These are phyloP conservation scores for Pleurostoma richardsiae DNA, from an alignment of 2,329 filamentous ascomycete species.

Conservation along the genomic window DNA sequence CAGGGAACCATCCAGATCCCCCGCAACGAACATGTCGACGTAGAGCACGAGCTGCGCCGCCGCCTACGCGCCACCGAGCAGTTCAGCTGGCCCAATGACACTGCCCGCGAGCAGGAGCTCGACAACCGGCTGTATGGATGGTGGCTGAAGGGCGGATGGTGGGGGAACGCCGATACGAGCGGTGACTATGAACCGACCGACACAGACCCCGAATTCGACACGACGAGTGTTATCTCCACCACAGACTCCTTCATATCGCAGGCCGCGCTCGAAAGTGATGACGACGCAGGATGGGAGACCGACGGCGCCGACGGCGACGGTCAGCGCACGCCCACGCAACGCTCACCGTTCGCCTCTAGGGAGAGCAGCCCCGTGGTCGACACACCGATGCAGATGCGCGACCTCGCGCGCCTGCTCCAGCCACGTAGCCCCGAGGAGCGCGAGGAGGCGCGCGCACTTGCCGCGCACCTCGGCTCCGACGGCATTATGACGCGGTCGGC, in stretches of 20 bases:
- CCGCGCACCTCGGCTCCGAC: constrained; percentile 69
- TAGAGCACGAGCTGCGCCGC: constrained; percentile 73
- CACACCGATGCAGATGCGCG: constrained; percentile 57
- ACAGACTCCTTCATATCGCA: constrained; percentile 23
- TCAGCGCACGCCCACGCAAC: constrained; percentile 70
- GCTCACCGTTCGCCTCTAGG: constrained; percentile 38
- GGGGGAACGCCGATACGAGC: constrained; percentile 76
- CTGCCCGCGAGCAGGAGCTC: constrained; percentile 58
- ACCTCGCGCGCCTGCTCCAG: constrained; percentile 76
- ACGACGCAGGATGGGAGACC: constrained; percentile 21
- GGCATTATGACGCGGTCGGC: constrained; percentile 76
- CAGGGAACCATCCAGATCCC: constrained; percentile 51
- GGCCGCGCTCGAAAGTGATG: constrained; percentile 9
- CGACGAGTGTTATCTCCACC: constrained; percentile 74
- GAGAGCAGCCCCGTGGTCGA: constrained; percentile 58
- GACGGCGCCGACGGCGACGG: constrained; percentile 43
- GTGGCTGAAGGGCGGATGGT: constrained; percentile 81
- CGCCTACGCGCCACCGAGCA: constrained; percentile 38
- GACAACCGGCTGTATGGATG: constrained; percentile 74
- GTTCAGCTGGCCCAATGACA: constrained; percentile 23
- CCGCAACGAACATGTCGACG: constrained; percentile 63
- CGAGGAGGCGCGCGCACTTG: constrained; percentile 74
- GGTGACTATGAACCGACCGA: constrained; percentile 65
- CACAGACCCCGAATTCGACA: constrained; percentile 37
- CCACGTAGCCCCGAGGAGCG: constrained; percentile 73